Evolutionary conservation across 176 grass and related monocot species (phyloP).

Genomic region (Triticum urartu): DNA sequence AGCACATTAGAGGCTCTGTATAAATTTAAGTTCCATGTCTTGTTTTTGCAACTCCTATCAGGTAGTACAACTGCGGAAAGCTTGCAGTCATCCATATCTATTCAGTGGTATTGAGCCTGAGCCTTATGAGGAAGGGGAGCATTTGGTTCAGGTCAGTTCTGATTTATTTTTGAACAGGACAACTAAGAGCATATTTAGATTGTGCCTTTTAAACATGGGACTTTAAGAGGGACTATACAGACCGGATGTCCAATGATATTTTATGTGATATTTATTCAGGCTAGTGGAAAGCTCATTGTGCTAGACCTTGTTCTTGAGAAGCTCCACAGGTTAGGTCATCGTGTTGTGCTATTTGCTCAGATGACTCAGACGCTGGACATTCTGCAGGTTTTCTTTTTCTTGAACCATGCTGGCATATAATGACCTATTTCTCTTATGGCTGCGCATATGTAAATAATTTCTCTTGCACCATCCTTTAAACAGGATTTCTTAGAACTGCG

Average conservation of each 20-base stretch:
- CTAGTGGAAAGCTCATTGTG: conserved; percentile 89
- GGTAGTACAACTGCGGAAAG: conserved; percentile 94
- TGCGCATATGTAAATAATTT: not conserved
- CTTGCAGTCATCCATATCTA: conserved; percentile 94
- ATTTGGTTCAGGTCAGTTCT: conserved; percentile 47
- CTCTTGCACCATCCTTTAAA: conserved; percentile 10
- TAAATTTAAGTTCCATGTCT: not conserved
- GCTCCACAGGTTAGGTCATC: conserved; percentile 63
- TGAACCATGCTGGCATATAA: not conserved
- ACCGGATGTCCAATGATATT: conserved; percentile 1
- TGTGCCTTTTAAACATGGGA: not conserved
- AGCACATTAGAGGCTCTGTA: not conserved
- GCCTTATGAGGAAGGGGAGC: conserved; percentile 88
- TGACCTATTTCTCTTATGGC: not conserved
- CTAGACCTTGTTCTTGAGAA: conserved; percentile 83
- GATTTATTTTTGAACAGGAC: conserved; percentile 5
- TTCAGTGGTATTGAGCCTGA: conserved; percentile 95
- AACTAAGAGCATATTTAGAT: conserved; percentile 8
- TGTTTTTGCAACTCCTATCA: conserved; percentile 41
- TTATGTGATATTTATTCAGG: conserved; percentile 48
- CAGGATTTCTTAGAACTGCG: conserved; percentile 96
- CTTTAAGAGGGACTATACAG: not conserved
- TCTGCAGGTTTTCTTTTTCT: conserved; percentile 72
- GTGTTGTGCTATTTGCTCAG: conserved; percentile 95
- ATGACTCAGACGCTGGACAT: conserved; percentile 97